phyloP scores from a whole-genome alignment of 192 early-diverging fungal species.

The Backusella parvicylindrica region DNA sequence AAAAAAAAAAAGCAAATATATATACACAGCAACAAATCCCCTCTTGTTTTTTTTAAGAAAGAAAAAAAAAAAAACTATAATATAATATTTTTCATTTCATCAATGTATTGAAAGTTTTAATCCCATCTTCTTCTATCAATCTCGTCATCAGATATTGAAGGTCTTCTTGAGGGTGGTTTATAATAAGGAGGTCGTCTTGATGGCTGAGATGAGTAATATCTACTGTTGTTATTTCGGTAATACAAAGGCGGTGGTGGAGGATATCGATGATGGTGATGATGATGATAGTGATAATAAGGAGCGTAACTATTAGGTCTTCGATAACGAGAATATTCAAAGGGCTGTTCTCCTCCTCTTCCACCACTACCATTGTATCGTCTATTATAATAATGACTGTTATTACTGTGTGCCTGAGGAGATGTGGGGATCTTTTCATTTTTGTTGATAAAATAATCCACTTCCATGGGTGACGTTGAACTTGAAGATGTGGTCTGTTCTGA shows the following conservation, averaged over 20 bases:
- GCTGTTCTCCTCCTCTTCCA: not conserved
- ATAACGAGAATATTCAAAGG: not conserved
- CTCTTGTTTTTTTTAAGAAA: not conserved
- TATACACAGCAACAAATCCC: not conserved
- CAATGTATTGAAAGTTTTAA: no score
- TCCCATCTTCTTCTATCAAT: slow-evolving; percentile 10
- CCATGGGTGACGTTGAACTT: not conserved
- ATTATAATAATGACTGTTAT: not conserved
- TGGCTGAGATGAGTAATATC: not conserved
- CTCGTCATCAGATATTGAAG: not conserved
- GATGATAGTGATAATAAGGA: not conserved
- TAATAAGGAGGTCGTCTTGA: not conserved
- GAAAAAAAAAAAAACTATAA: no score
- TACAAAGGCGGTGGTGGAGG: not conserved
- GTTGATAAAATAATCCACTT: not conserved
- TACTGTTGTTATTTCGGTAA: not conserved
- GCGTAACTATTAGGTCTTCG: not conserved
- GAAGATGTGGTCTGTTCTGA: not conserved
- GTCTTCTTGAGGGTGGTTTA: not conserved
- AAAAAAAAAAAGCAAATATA: not conserved
- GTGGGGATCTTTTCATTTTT: not conserved
- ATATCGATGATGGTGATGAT: not conserved
- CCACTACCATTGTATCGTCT: not conserved
- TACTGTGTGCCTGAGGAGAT: not conserved
- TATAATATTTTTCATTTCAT: no score